These are phyloP conservation scores for Stygiomarasmius scandens DNA, from an alignment of 1,284 basidiomycete genomes.

Conservation along the genomic window DNA sequence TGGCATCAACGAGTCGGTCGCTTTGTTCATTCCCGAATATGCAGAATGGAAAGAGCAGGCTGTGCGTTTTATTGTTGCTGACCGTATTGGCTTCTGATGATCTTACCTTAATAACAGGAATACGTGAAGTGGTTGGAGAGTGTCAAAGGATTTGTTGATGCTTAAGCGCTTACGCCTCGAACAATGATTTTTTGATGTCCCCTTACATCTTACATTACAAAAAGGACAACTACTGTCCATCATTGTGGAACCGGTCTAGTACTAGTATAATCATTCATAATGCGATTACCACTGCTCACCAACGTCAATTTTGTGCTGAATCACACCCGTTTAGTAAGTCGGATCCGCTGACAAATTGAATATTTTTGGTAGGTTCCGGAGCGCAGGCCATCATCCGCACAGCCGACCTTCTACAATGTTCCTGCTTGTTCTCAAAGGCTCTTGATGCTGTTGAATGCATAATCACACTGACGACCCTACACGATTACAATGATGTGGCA, in stretches of 20 bases:
- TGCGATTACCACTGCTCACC: background rate
- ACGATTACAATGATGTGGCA: background rate
- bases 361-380: background rate
- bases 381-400: background rate
- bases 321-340: background rate
- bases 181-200: constrained; percentile 7
- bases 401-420: constrained; percentile 1
- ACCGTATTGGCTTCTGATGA: constrained; percentile 7
- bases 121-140: constrained; percentile 89
- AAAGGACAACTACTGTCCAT: background rate
- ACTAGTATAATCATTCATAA: background rate
- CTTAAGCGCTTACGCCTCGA: constrained; percentile 39
- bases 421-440: background rate
- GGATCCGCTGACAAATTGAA: background rate
- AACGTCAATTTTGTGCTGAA: background rate
- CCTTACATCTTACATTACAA: constrained; percentile 1
- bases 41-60: constrained; percentile 90
- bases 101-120: constrained; percentile 59
- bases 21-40: constrained; percentile 83
- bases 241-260: background rate
- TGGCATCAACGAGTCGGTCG: constrained; percentile 82
- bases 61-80: constrained; percentile 40
- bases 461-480: background rate
- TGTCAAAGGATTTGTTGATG: constrained; percentile 85
- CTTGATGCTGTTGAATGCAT: background rate